Evolutionary conservation across 805 yeast genomes (phyloP).

Genomic region (Grigorovia transvaalensis): DNA sequence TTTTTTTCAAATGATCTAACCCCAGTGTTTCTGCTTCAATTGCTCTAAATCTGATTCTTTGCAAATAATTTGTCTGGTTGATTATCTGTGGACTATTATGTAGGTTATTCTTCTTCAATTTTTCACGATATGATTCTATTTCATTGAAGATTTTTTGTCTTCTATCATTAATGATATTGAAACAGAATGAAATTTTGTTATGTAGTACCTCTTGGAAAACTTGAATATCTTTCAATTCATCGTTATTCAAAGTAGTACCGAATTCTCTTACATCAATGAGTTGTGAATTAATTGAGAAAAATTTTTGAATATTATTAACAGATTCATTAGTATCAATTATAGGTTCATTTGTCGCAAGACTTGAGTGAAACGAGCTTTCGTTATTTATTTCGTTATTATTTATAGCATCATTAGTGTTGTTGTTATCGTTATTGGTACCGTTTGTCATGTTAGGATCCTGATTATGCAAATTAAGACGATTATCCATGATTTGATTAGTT

Average conservation of each 20-base stretch:
- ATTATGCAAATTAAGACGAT: neutral
- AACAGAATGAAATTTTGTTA: constrained; percentile 17
- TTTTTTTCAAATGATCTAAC: constrained; percentile 18
- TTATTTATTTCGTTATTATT: neutral
- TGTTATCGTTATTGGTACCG: neutral
- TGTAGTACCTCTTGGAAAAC: constrained; percentile 18
- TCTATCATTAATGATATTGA: constrained; percentile 19
- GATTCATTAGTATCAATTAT: neutral
- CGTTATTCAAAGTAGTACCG: constrained; percentile 2
- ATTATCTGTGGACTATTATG: constrained; percentile 13
- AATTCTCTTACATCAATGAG: neutral
- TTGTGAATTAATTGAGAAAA: neutral
- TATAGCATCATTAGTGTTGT: neutral
- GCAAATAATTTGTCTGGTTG: constrained; percentile 17
- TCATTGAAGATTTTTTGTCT: constrained; percentile 18
- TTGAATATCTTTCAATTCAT: constrained; percentile 13
- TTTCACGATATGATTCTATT: constrained; percentile 16
- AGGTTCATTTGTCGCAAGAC: neutral
- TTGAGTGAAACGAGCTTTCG: neutral
- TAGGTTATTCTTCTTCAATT: constrained; percentile 12
- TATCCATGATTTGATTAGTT: neutral
- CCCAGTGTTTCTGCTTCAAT: constrained; percentile 26
- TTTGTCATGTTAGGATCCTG: neutral
- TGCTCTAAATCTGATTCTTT: constrained; percentile 24
- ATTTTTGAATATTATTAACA: neutral